Evolutionary conservation across 306 rosid species (phyloP).

Genomic region (Carpinus viminea): DNA sequence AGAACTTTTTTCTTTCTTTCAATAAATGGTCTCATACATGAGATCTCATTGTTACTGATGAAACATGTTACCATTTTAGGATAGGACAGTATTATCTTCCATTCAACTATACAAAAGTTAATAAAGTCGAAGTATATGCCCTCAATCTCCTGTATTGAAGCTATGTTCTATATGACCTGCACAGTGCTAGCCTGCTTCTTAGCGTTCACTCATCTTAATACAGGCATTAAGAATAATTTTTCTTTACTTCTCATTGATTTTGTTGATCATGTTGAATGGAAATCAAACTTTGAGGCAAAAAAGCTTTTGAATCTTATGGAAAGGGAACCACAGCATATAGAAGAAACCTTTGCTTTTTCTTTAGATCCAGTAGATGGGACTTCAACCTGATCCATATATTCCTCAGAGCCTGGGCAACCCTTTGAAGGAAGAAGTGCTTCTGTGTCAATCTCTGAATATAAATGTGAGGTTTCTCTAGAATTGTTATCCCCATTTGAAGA

Average conservation of each 20-base stretch:
- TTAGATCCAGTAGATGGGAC: slow-evolving; percentile 19
- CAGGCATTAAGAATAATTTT: no score
- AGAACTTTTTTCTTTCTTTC: no score
- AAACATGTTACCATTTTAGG: no score
- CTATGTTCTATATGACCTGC: not conserved
- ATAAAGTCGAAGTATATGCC: not conserved
- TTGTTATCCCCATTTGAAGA: not conserved
- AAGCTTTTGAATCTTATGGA: not conserved
- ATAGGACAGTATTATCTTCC: no score
- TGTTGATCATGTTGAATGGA: not conserved
- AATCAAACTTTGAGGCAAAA: not conserved
- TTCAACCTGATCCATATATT: slow-evolving; percentile 32
- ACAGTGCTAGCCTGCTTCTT: no score
- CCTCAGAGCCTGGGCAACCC: slow-evolving; percentile 14
- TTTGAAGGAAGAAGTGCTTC: slow-evolving; percentile 7
- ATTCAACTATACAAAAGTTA: no score
- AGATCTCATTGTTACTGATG: no score
- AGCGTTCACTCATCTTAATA: no score
- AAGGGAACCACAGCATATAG: not conserved
- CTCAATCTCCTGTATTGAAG: not conserved
- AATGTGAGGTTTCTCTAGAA: slow-evolving; percentile 21
- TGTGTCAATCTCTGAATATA: slow-evolving; percentile 23
- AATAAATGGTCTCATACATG: no score
- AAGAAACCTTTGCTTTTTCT: slow-evolving; percentile 24
- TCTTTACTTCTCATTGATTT: not conserved